Conservation (phyloP, 495 filamentous ascomycete genomes). For the Neurospora sp. region DNA sequence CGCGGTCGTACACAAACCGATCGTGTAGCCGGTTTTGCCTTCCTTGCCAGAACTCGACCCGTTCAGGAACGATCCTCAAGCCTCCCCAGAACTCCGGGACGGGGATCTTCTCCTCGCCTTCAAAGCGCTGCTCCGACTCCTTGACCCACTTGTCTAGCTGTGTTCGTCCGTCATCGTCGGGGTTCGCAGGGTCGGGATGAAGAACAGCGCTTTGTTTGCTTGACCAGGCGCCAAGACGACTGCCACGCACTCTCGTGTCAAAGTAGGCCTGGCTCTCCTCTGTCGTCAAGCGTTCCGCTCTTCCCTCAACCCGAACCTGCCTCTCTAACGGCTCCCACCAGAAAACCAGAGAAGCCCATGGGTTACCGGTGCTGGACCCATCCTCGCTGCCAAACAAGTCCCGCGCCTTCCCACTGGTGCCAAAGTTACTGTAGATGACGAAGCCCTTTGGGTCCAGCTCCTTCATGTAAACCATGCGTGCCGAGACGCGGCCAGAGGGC, state of each 20-base stretch:
- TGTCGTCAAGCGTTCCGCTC: conserved; percentile 50
- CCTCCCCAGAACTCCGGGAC: conserved; percentile 95
- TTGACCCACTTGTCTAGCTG: conserved; percentile 58
- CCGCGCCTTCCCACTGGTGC: conserved; percentile 56
- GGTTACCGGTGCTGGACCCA: conserved; percentile 39
- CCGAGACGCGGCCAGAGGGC: conserved; percentile 73
- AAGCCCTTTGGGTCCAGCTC: conserved; percentile 71
- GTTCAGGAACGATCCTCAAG: conserved; percentile 71
- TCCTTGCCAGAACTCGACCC: conserved; percentile 93
- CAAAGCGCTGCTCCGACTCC: conserved; percentile 64
- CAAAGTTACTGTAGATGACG: conserved; percentile 90
- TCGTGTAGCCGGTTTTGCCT: conserved; percentile 81
- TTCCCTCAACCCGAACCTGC: conserved; percentile 78
- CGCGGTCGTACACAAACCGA: conserved; percentile 75
- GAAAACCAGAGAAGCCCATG: conserved; percentile 62
- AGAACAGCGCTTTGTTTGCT: conserved; percentile 76
- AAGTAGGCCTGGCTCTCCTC: conserved; percentile 84
- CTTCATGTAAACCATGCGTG: conserved; percentile 86
- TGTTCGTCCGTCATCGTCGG: conserved; percentile 48
- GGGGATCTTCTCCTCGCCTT: conserved; percentile 65
- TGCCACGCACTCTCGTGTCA: conserved; percentile 68
- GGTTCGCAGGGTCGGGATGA: conserved; percentile 28
- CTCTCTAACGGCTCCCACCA: conserved; percentile 69
- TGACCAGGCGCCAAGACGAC: conserved; percentile 86
- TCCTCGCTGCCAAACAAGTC: conserved; percentile 41